A percentile compares a stretch with the other conserved stretches of the same genome.
Evolutionary conservation across 2,329 filamentous ascomycete genomes (phyloP).

Genomic region (Alternaria brassicicola): DNA sequence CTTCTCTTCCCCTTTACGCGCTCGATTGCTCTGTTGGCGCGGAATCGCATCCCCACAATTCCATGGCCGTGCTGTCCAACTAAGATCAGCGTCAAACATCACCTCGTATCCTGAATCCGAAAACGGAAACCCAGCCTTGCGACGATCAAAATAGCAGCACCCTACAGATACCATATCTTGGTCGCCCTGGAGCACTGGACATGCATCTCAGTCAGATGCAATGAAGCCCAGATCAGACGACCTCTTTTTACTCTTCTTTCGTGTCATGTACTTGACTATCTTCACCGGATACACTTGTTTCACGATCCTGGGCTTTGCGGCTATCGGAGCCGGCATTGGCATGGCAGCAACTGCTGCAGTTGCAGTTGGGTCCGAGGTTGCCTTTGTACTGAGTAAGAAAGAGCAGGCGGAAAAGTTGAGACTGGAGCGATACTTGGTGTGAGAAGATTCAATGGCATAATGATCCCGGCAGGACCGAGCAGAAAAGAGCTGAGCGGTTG

Average conservation of each 20-base stretch:
- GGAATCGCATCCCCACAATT: conserved; percentile 6
- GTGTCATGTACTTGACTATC: conserved; percentile 20
- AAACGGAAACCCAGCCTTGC: neutral
- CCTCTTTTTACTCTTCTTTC: conserved; percentile 23
- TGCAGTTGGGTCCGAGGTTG: conserved; percentile 17
- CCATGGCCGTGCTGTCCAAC: conserved; percentile 6
- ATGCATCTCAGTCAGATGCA: neutral
- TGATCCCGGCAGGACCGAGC: neutral
- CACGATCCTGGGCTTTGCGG: conserved; percentile 19
- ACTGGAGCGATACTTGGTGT: conserved; percentile 14
- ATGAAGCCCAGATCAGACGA: conserved; percentile 12
- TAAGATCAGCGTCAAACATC: conserved; percentile 7
- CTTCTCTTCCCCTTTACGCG: neutral
- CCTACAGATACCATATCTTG: neutral
- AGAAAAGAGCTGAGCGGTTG: neutral
- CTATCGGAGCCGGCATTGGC: conserved; percentile 14
- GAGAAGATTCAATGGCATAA: neutral
- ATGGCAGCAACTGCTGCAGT: conserved; percentile 18
- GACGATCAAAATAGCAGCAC: conserved; percentile 1
- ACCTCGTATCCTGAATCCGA: conserved; percentile 4
- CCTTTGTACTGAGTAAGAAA: conserved; percentile 11
- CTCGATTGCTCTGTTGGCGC: conserved; percentile 1
- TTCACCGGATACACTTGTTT: conserved; percentile 20
- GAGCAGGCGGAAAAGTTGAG: conserved; percentile 9
- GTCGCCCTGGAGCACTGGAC: neutral